Evolutionary conservation across 2,329 filamentous ascomycete genomes (phyloP).

Genomic region (Scytalidium sp.): DNA sequence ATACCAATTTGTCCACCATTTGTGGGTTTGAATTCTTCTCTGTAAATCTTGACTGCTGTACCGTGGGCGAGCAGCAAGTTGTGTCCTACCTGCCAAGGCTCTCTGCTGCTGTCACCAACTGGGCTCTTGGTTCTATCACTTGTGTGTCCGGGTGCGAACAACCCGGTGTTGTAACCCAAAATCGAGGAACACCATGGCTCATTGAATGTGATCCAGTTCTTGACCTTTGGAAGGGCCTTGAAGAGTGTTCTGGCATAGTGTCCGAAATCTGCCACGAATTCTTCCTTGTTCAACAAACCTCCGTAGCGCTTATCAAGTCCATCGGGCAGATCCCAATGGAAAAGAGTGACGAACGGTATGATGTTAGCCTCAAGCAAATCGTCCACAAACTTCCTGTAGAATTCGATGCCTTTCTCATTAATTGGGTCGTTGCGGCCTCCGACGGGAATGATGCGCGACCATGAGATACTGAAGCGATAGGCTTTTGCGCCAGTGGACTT

Average conservation of each 20-base stretch:
- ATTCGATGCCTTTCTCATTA: slow-evolving; percentile 73
- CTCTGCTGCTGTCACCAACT: slow-evolving; percentile 70
- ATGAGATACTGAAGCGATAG: slow-evolving; percentile 84
- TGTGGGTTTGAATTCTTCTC: slow-evolving; percentile 74
- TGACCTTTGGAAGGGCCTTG: slow-evolving; percentile 70
- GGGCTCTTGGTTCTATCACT: slow-evolving; percentile 70
- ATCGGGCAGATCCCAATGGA: slow-evolving; percentile 86
- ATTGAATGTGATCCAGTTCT: slow-evolving; percentile 89
- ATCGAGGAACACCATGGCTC: slow-evolving; percentile 85
- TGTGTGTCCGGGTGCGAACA: slow-evolving; percentile 79
- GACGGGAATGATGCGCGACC: slow-evolving; percentile 81
- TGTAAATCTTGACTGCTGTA: slow-evolving; percentile 76
- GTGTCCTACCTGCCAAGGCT: slow-evolving; percentile 82
- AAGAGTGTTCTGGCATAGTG: slow-evolving; percentile 76
- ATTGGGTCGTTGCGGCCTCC: slow-evolving; percentile 79
- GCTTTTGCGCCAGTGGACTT: slow-evolving; percentile 69
- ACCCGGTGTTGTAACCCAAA: slow-evolving; percentile 73
- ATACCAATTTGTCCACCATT: slow-evolving; percentile 80
- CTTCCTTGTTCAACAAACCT: slow-evolving; percentile 74
- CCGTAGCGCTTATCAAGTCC: slow-evolving; percentile 77
- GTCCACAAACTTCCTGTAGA: slow-evolving; percentile 77
- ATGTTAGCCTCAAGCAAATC: slow-evolving; percentile 75
- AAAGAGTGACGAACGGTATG: slow-evolving; percentile 76
- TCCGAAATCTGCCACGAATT: slow-evolving; percentile 80
- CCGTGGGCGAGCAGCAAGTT: slow-evolving; percentile 78